phyloP scores from a whole-genome alignment of 108 stramenopile genomes.

The Skeletonema costatum region DNA sequence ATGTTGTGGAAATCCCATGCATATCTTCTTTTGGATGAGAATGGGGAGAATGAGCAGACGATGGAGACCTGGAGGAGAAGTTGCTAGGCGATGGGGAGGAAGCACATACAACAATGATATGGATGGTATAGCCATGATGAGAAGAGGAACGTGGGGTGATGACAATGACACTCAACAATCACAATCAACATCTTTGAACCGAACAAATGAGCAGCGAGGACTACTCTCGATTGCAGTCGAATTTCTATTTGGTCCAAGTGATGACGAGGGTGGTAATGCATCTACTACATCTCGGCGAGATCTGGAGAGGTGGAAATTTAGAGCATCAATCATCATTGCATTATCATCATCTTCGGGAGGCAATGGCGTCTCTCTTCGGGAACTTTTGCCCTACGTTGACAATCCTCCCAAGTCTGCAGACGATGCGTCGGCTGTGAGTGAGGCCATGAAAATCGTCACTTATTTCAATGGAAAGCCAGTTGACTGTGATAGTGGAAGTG shows the following conservation, averaged over 20 bases:
- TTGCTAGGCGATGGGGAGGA: slow-evolving; percentile 33
- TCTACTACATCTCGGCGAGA: slow-evolving; percentile 29
- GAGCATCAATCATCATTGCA: slow-evolving; percentile 37
- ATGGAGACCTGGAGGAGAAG: slow-evolving; percentile 20
- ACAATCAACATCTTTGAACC: slow-evolving; percentile 16
- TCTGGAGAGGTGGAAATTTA: slow-evolving; percentile 74
- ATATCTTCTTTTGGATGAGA: slow-evolving; percentile 73
- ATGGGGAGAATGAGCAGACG: slow-evolving; percentile 49
- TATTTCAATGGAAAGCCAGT: slow-evolving; percentile 83
- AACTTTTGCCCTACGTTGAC: slow-evolving; percentile 70
- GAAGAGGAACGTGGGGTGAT: slow-evolving; percentile 43
- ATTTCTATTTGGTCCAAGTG: slow-evolving; percentile 81
- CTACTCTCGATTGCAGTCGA: slow-evolving; percentile 77
- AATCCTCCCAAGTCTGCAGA: slow-evolving; percentile 63
- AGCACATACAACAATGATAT: slow-evolving; percentile 8
- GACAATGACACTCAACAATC: slow-evolving; percentile 3
- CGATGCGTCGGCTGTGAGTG: slow-evolving; percentile 38
- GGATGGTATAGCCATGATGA: slow-evolving; percentile 47
- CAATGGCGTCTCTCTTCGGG: slow-evolving; percentile 52
- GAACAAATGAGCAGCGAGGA: slow-evolving; percentile 47
- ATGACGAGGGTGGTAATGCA: not conserved
- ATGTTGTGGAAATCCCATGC: slow-evolving; percentile 70
- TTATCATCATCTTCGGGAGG: slow-evolving; percentile 50
- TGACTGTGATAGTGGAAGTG: not conserved
- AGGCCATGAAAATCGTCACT: slow-evolving; percentile 60